Conservation (phyloP, 768 basidiomycete species). For the Galerina sulciceps region DNA sequence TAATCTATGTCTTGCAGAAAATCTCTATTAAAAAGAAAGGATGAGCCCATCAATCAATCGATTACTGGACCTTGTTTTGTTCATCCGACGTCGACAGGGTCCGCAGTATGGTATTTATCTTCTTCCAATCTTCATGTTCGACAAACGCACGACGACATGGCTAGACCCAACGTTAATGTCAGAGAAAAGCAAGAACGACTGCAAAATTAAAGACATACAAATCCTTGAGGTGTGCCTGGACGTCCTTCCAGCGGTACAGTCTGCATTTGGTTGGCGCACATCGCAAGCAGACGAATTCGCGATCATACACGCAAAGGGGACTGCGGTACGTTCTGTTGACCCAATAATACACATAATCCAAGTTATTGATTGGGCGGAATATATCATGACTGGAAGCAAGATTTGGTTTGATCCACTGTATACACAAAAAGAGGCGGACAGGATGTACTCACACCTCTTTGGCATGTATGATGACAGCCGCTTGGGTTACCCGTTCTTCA, state of each 20-base stretch:
- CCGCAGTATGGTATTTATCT: not conserved
- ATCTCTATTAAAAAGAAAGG: no score
- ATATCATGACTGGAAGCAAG: not conserved
- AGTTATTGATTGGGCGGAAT: not conserved
- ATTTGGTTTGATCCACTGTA: not conserved
- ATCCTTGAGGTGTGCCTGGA: slow-evolving; percentile 1
- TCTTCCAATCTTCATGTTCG: slow-evolving; percentile 1
- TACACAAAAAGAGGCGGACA: not conserved
- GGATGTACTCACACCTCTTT: not conserved
- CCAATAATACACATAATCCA: slow-evolving; percentile 3
- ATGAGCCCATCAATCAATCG: no score
- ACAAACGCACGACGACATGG: not conserved
- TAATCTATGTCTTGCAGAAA: no score
- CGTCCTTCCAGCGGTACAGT: not conserved
- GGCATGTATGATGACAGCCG: slow-evolving; percentile 10
- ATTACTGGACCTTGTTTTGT: no score
- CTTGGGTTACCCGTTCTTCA: slow-evolving; percentile 6
- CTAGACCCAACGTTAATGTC: not conserved
- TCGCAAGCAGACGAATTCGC: not conserved
- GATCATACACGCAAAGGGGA: not conserved
- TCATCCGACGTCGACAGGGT: not conserved
- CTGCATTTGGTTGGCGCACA: slow-evolving; percentile 1
- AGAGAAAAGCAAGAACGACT: not conserved
- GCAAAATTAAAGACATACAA: not conserved
- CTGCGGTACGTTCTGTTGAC: not conserved